These are phyloP conservation scores for Eutypella sp. DNA, from an alignment of 2,329 filamentous ascomycete species.

Conservation along the genomic window DNA sequence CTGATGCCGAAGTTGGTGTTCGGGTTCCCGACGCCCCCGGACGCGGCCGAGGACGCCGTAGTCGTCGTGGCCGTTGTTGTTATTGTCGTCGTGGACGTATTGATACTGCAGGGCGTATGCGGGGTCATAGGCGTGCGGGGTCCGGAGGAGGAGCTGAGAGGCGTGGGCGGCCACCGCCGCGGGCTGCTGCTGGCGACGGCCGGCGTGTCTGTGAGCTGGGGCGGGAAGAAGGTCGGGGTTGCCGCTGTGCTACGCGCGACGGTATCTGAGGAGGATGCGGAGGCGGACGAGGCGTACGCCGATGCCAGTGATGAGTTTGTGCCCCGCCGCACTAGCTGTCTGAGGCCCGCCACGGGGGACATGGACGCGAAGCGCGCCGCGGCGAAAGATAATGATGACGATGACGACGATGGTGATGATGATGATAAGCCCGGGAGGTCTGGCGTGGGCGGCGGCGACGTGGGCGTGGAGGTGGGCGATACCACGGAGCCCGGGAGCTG, in stretches of 20 bases:
- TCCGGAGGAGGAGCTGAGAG: conserved; percentile 34
- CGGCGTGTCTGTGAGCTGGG: not conserved
- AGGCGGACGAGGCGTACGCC: conserved; percentile 25
- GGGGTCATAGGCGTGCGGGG: conserved; percentile 44
- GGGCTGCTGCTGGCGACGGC: conserved; percentile 18
- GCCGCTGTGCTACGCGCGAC: conserved; percentile 6
- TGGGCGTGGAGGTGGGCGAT: conserved; percentile 25
- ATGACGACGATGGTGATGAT: conserved; percentile 25
- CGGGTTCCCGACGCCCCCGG: too few relatives aligned
- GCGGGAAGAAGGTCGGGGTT: conserved; percentile 18
- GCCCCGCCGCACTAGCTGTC: conserved; percentile 35
- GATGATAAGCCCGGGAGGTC: conserved; percentile 12
- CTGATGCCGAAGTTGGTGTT: conserved; percentile 44
- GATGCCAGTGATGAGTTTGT: conserved; percentile 29
- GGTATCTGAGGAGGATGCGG: conserved; percentile 5
- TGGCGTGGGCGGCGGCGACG: conserved; percentile 24
- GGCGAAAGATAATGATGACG: conserved; percentile 13
- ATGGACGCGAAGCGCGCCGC: conserved; percentile 23
- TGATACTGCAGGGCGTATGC: conserved; percentile 32
- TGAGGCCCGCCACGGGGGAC: conserved; percentile 28
- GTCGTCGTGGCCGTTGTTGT: conserved; percentile 24
- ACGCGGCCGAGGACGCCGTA: conserved; percentile 12
- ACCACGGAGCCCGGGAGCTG: conserved; percentile 42
- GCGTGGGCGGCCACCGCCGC: conserved; percentile 29
- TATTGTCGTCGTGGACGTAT: conserved; percentile 29